Base-by-base conservation (phyloP, 75 land plant species). In the Pinus tabuliformis region DNA sequence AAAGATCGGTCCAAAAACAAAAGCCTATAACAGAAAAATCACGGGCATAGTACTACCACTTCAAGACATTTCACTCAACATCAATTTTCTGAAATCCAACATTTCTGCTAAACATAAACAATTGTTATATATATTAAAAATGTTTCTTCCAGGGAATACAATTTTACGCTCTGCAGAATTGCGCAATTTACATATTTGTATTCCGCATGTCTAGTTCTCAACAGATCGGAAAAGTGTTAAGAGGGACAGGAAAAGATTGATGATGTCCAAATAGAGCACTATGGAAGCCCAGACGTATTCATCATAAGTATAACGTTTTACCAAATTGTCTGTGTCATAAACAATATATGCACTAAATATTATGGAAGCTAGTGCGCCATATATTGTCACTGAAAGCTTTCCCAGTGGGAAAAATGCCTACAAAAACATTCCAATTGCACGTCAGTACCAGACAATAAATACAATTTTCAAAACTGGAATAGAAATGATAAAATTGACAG, bases 231-330 rank as follows among this genome's bases (percentile, higher is more conserved):
- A 83, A 16, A 93, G 18, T 21, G 80, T 72, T 17, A 96, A 75
- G 42, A 96, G 73, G 16, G 91, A 62, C 8, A 90, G 83, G 85
- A 97, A 97, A 37, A 97, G 95, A 75, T 97, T 97, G 82, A 94
- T 74, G 83, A 97, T 79, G 76, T 97, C 95, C 70, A 97, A 78
- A 66, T 97, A 97, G 54, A 97, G 74, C 6, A 84, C 78, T 3
- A 95, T 85, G 0, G 99, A 87, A 42, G 97, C 99, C 99, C 91
- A 90, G 11, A 96, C 86, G 82, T 91, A 96, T 37, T 96, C 91
- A 78, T 96, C 99, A 61, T 93, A 93, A 2, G 82, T 62, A 75
- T 82, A 91, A 3, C 91, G 85, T 82, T 94, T 94, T 79, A 96
- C 93, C 76, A 97, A 72, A 58, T 97, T 91, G 80, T 92, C 93